phyloP scores from a whole-genome alignment of 1,139 yeast genomes.

The Hyphopichia burtonii region DNA sequence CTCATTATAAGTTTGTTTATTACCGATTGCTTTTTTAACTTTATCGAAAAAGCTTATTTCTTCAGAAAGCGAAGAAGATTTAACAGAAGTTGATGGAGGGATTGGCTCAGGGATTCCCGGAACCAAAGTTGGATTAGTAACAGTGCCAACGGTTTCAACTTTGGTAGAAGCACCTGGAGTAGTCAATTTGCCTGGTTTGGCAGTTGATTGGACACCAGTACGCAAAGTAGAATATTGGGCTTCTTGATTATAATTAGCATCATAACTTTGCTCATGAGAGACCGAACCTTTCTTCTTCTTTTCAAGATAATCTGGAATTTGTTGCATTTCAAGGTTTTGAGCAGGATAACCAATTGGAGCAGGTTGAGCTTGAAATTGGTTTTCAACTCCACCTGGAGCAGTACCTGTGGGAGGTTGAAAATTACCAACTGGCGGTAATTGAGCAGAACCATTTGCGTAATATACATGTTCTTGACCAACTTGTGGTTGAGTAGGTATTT shows the following conservation, averaged over 20 bases:
- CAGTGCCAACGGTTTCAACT: constrained; percentile 23
- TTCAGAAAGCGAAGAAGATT: constrained; percentile 66
- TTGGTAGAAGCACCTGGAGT: constrained; percentile 10
- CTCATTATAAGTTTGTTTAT: constrained; percentile 87
- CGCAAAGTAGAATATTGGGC: constrained; percentile 57
- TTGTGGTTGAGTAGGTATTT: constrained; percentile 22
- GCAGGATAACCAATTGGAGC: constrained; percentile 5
- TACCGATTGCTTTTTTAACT: constrained; percentile 86
- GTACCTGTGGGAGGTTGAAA: constrained; percentile 75
- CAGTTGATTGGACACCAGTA: constrained; percentile 28
- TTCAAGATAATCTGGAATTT: not conserved
- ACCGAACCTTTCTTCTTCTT: constrained; percentile 27
- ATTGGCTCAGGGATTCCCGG: constrained; percentile 89
- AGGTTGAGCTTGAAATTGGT: constrained; percentile 6
- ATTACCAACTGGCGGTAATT: constrained; percentile 93
- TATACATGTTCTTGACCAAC: constrained; percentile 17
- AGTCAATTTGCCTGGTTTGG: constrained; percentile 26
- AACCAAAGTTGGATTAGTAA: constrained; percentile 62
- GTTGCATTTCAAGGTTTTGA: constrained; percentile 5
- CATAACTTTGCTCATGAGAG: constrained; percentile 30
- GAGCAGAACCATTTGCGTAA: constrained; percentile 35
- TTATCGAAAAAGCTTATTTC: constrained; percentile 90
- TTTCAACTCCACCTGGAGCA: constrained; percentile 21
- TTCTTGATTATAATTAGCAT: constrained; percentile 42
- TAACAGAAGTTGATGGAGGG: constrained; percentile 55